Conservation (phyloP, 176 grass and related monocot genomes). For the Musa troglodytarum region DNA sequence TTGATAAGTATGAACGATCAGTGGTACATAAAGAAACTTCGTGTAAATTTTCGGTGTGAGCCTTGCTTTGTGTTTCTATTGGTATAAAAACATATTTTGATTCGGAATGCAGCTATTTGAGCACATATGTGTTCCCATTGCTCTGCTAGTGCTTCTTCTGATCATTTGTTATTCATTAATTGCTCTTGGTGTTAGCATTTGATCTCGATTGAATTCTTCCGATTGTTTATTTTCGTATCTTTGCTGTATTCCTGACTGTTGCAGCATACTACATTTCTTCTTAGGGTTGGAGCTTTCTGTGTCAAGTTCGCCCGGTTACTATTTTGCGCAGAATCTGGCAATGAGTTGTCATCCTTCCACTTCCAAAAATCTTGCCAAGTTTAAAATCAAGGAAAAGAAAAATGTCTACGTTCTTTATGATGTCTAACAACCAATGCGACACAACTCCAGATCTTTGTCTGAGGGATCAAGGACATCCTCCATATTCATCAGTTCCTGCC, state of each 20-base stretch:
- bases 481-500: conserved; percentile 61
- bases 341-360: neutral
- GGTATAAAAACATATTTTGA: neutral
- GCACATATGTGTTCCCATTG: too few relatives aligned
- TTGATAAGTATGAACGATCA: too few relatives aligned
- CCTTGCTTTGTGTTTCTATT: neutral
- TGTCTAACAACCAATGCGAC: conserved; percentile 57
- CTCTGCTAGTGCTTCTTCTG: too few relatives aligned
- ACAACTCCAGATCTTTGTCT: conserved; percentile 36
- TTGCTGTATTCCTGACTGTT: neutral
- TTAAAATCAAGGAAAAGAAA: conserved; percentile 27
- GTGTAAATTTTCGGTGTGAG: neutral
- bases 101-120: neutral
- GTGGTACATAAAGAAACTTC: too few relatives aligned
- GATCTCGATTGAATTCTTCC: neutral
- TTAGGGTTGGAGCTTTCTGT: neutral
- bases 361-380: conserved; percentile 18
- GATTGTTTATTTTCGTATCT: neutral
- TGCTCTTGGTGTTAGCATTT: neutral
- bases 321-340: neutral
- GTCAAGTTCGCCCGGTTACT: too few relatives aligned
- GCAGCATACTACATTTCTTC: neutral
- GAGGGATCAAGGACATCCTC: conserved; percentile 31
- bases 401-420: conserved; percentile 75
- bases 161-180: too few relatives aligned